These are phyloP conservation scores for Olyra latifolia DNA, from an alignment of 176 grass and related monocot genomes.

Conservation along the genomic window DNA sequence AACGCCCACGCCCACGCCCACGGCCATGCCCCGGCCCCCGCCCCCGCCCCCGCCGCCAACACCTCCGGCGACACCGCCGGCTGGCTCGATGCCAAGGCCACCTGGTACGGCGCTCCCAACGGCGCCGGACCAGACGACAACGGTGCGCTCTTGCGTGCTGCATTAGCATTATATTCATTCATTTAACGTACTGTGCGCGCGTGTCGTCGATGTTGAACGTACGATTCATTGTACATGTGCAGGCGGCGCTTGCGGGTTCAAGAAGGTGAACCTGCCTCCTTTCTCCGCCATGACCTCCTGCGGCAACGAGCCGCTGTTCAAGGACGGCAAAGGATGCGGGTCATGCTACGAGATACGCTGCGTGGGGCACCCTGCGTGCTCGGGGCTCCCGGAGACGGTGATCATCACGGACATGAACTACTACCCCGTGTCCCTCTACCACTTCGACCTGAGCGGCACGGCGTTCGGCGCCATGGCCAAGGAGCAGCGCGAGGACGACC, in stretches of 20 bases:
- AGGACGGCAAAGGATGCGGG: constrained; percentile 56
- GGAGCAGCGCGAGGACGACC: constrained; percentile 46
- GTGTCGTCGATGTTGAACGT: no score
- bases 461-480: constrained; percentile 58
- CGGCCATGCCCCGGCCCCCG: neutral
- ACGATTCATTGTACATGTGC: no score
- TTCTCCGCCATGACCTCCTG: constrained; percentile 65
- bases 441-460: constrained; percentile 75
- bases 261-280: constrained; percentile 43
- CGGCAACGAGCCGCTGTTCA: constrained; percentile 53
- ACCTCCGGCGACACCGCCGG: neutral
- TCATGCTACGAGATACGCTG: constrained; percentile 58
- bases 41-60: neutral
- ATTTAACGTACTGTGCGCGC: no score
- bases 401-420: constrained; percentile 77
- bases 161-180: no score
- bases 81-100: constrained; percentile 49
- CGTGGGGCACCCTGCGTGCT: constrained; percentile 47
- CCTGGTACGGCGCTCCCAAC: constrained; percentile 66
- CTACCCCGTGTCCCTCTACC: constrained; percentile 53
- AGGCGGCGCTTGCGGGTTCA: constrained; percentile 60
- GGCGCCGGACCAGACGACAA: constrained; percentile 60
- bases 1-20: neutral
- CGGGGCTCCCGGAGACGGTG: constrained; percentile 49
- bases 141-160: no score